Evolutionary conservation across 768 basidiomycete genomes (phyloP).

Genomic region (Pleurotus ostreatus): DNA sequence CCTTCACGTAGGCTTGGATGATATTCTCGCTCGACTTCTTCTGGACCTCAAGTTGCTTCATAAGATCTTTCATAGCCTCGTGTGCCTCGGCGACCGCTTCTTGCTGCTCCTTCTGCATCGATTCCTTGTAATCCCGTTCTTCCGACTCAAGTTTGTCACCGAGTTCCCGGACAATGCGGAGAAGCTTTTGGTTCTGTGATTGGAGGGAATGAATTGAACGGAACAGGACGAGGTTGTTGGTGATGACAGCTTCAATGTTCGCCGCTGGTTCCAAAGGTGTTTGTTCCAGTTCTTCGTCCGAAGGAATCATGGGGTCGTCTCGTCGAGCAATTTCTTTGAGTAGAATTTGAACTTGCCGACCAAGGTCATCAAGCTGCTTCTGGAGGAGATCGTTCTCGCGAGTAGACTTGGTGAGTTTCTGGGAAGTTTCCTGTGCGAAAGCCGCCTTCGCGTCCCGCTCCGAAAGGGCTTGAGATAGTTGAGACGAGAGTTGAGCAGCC

Average conservation of each 20-base stretch:
- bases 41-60: constrained; percentile 73
- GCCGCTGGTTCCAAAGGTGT: constrained; percentile 36
- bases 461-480: constrained; percentile 68
- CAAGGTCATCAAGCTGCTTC: constrained; percentile 77
- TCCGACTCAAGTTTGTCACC: constrained; percentile 82
- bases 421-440: constrained; percentile 52
- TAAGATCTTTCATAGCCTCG: constrained; percentile 76
- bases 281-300: constrained; percentile 57
- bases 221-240: constrained; percentile 86
- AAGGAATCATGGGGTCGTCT: constrained; percentile 78
- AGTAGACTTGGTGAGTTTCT: constrained; percentile 55
- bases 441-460: constrained; percentile 68
- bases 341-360: constrained; percentile 78
- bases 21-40: constrained; percentile 65
- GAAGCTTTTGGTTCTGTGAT: constrained; percentile 84
- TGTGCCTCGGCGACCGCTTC: constrained; percentile 87
- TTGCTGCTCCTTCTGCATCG: constrained; percentile 68
- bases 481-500: constrained; percentile 73
- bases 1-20: constrained; percentile 80
- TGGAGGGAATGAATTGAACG: constrained; percentile 76
- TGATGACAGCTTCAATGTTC: constrained; percentile 77
- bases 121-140: constrained; percentile 70
- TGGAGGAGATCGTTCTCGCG: constrained; percentile 67
- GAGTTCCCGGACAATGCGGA: constrained; percentile 80
- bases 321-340: constrained; percentile 76